Evolutionary conservation across 257 asterid genomes (phyloP).

Genomic region (Gynochthodes officinalis): DNA sequence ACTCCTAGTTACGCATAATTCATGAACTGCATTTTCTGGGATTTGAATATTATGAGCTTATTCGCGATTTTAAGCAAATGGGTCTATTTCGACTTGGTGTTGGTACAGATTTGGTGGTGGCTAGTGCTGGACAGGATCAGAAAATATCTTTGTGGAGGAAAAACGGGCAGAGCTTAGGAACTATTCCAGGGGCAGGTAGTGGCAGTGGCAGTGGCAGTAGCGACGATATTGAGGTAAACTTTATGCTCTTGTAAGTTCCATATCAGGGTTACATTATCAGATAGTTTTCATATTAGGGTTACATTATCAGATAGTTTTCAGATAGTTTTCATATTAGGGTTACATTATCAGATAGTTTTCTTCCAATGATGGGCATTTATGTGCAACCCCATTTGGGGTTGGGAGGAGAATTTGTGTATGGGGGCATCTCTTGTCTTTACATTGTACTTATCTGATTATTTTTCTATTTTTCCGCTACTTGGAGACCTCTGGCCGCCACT

Average conservation of each 20-base stretch:
- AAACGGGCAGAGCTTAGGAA: constrained; percentile 81
- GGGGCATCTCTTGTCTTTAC: neutral
- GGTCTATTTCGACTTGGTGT: neutral
- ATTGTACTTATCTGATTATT: neutral
- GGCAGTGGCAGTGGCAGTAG: constrained; percentile 55
- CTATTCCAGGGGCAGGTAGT: constrained; percentile 56
- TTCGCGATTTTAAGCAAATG: neutral
- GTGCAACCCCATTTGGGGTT: no score
- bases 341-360: neutral
- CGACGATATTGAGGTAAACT: constrained; percentile 74
- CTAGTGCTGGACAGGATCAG: constrained; percentile 89
- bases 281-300: neutral
- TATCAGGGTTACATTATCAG: neutral
- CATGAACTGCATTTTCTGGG: neutral
- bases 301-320: neutral
- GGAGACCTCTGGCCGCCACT: neutral
- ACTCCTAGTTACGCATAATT: neutral
- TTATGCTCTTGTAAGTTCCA: constrained; percentile 9
- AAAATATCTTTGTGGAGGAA: constrained; percentile 77
- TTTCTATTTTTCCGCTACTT: neutral
- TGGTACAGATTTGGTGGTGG: constrained; percentile 80
- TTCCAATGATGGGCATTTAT: neutral
- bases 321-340: neutral
- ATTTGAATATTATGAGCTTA: constrained; percentile 14
- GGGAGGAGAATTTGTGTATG: neutral